phyloP scores from a whole-genome alignment of 495 filamentous ascomycete species.

The Hypoxylon crocopeplum region DNA sequence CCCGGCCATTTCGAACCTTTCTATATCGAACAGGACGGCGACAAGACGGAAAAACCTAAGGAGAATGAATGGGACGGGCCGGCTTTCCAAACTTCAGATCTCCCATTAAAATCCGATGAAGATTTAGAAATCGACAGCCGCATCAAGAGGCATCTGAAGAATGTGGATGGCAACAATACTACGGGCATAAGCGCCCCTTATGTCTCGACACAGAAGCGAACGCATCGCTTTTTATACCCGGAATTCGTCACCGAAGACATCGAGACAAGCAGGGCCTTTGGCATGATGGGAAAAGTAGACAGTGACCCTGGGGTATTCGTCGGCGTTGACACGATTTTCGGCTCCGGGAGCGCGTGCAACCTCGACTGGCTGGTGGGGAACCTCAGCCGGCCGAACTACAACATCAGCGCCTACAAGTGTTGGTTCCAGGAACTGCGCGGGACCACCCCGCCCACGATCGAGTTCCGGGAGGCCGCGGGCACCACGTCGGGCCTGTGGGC shows the following conservation, averaged over 20 bases:
- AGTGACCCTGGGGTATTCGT: neutral
- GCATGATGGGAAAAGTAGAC: neutral
- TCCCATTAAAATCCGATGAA: neutral
- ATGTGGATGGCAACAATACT: neutral
- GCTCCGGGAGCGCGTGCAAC: neutral
- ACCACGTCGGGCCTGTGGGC: constrained; percentile 31
- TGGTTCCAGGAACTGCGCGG: neutral
- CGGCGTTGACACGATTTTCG: neutral
- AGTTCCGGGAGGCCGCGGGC: constrained; percentile 51
- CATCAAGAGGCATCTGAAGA: neutral
- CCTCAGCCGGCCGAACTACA: constrained; percentile 26
- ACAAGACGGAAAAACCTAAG: neutral
- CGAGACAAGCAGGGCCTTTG: neutral
- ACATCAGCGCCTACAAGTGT: neutral
- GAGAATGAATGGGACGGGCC: no score
- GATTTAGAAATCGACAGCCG: no score
- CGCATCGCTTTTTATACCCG: neutral
- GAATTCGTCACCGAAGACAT: neutral
- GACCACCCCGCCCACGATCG: constrained; percentile 38
- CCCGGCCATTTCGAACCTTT: neutral
- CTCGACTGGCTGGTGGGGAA: no score
- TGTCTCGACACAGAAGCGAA: neutral
- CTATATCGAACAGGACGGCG: neutral
- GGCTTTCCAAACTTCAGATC: no score
- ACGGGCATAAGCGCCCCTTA: no score